phyloP scores from a whole-genome alignment of 1,284 basidiomycete species.

The Malassezia obtusa region DNA sequence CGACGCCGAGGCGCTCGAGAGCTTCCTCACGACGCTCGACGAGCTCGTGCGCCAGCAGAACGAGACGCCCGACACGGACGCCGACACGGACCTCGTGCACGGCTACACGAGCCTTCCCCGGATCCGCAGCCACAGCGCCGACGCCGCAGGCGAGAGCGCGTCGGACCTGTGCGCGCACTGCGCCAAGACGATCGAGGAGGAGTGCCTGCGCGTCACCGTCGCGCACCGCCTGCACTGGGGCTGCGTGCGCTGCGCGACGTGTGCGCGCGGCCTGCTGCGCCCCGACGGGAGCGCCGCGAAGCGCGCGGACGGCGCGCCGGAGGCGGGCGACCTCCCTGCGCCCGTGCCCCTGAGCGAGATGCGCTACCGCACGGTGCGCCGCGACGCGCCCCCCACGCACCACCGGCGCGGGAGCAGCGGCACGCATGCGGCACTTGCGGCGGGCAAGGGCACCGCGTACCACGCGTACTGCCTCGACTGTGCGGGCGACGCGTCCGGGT shows the following conservation, averaged over 20 bases:
- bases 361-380: slow-evolving; percentile 1
- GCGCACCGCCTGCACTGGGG: slow-evolving; percentile 92
- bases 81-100: slow-evolving; percentile 29
- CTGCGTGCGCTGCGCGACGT: slow-evolving; percentile 72
- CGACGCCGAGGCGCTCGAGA: slow-evolving; percentile 70
- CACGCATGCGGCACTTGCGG: background rate
- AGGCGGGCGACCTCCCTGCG: background rate
- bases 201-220: slow-evolving; percentile 83
- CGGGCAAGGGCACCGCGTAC: slow-evolving; percentile 1
- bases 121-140: slow-evolving; percentile 26
- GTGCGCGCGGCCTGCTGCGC: slow-evolving; percentile 50
- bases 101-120: slow-evolving; percentile 41
- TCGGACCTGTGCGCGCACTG: slow-evolving; percentile 85
- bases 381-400: background rate
- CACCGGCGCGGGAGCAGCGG: too few species aligned
- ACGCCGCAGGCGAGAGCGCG: slow-evolving; percentile 27
- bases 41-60: slow-evolving; percentile 50
- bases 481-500: slow-evolving; percentile 48
- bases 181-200: slow-evolving; percentile 84
- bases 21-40: slow-evolving; percentile 74
- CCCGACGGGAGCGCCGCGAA: slow-evolving; percentile 2
- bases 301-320: background rate
- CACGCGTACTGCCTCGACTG: slow-evolving; percentile 64
- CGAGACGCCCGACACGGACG: slow-evolving; percentile 27
- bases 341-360: slow-evolving; percentile 3